A percentile compares a stretch with the other conserved stretches of the same genome.
Evolutionary conservation across 805 yeast genomes (phyloP).

Genomic region (Ogataea corticis): DNA sequence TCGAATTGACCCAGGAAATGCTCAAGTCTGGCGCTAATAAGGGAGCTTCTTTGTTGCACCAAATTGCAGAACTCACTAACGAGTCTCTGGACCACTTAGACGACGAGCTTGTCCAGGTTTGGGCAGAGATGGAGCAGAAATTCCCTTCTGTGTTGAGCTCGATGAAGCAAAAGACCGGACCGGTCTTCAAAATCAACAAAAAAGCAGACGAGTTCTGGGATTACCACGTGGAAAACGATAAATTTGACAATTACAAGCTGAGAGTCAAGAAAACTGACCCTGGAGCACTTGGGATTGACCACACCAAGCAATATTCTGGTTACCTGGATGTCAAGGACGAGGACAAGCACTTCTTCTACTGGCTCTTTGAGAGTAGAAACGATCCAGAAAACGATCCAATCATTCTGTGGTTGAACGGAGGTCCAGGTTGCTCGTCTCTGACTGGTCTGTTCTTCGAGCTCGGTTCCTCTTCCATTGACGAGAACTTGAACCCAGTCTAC

Average conservation of each 20-base stretch:
- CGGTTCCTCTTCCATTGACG: constrained; percentile 79
- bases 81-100: constrained; percentile 52
- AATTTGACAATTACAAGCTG: constrained; percentile 46
- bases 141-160: constrained; percentile 58
- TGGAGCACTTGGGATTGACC: constrained; percentile 54
- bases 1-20: constrained; percentile 2
- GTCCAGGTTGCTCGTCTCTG: constrained; percentile 93
- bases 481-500: constrained; percentile 62
- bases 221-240: constrained; percentile 32
- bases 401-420: constrained; percentile 88
- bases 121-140: constrained; percentile 63
- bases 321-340: constrained; percentile 67
- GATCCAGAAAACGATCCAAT: constrained; percentile 87
- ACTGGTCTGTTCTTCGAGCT: constrained; percentile 89
- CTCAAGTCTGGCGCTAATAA: constrained; percentile 3
- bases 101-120: constrained; percentile 47
- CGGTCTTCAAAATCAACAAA: constrained; percentile 41
- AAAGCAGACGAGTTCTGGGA: constrained; percentile 39
- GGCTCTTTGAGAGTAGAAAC: constrained; percentile 90
- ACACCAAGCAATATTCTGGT: constrained; percentile 71
- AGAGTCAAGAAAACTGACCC: constrained; percentile 52
- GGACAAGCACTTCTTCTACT: constrained; percentile 86
- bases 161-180: constrained; percentile 51
- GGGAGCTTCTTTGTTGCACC: constrained; percentile 29
- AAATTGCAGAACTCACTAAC: constrained; percentile 53